phyloP scores from a whole-genome alignment of 2,329 filamentous ascomycete genomes.

The Phyllosticta capitalensis region DNA sequence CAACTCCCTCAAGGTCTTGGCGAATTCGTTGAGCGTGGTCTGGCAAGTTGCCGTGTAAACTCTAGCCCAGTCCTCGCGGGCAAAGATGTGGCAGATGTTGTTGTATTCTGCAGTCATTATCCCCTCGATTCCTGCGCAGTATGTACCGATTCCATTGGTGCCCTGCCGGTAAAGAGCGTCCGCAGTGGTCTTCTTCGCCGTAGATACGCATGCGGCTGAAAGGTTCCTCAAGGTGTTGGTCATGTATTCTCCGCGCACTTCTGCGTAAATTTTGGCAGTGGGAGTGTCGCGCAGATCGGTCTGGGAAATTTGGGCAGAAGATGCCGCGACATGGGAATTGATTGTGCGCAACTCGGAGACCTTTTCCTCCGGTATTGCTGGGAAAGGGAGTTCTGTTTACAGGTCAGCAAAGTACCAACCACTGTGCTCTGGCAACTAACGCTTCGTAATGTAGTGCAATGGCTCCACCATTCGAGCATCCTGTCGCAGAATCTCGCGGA shows the following conservation, averaged over 20 bases:
- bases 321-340: constrained; percentile 63
- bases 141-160: constrained; percentile 84
- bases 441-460: constrained; percentile 85
- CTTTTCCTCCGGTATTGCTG: constrained; percentile 66
- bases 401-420: constrained; percentile 4
- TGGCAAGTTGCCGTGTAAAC: constrained; percentile 74
- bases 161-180: constrained; percentile 80
- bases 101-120: constrained; percentile 85
- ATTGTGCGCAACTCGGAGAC: constrained; percentile 69
- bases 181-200: constrained; percentile 60
- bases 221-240: constrained; percentile 73
- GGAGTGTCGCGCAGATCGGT: constrained; percentile 49
- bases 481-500: constrained; percentile 68
- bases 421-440: constrained; percentile 36
- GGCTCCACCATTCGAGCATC: constrained; percentile 72
- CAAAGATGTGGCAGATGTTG: constrained; percentile 79
- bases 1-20: constrained; percentile 75
- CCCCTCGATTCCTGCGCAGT: constrained; percentile 77
- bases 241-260: constrained; percentile 81
- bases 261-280: constrained; percentile 73
- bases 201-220: constrained; percentile 72
- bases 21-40: constrained; percentile 67
- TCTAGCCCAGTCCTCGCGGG: constrained; percentile 71
- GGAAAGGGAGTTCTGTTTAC: constrained; percentile 57
- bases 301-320: constrained; percentile 41